Conservation (phyloP, 2,329 filamentous ascomycete species). For the Cryphonectria nitschkei region DNA sequence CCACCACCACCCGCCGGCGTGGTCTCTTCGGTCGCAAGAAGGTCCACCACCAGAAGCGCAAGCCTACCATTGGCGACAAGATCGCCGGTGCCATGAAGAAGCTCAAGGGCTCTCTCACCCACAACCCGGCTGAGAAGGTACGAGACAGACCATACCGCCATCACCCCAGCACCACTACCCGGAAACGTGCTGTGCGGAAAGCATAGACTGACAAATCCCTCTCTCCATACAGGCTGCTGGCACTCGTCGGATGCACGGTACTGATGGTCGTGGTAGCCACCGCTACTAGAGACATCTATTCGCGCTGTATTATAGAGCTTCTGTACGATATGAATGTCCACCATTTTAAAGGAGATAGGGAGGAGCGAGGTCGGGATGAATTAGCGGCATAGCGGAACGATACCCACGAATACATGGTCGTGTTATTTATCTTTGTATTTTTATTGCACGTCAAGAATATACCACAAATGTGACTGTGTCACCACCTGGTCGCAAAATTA, state of each 20-base stretch:
- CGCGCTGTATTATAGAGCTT: not conserved
- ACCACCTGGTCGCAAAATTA: not conserved
- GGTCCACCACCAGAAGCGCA: constrained; percentile 66
- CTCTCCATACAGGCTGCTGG: constrained; percentile 64
- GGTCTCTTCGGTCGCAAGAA: constrained; percentile 30
- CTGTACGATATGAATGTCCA: not conserved
- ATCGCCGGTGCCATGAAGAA: constrained; percentile 75
- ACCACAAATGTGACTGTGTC: not conserved
- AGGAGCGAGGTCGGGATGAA: not conserved
- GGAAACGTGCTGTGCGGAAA: not conserved
- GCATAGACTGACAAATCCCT: constrained; percentile 19
- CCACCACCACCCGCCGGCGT: constrained; percentile 36
- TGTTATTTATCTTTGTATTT: not conserved
- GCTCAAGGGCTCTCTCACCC: constrained; percentile 70
- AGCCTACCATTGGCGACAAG: constrained; percentile 74
- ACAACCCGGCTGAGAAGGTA: constrained; percentile 73
- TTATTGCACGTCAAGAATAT: not conserved
- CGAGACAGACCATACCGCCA: constrained; percentile 21
- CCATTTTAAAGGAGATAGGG: not conserved
- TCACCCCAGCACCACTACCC: constrained; percentile 17
- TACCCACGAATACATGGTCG: constrained; percentile 1
- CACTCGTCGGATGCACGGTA: constrained; percentile 73
- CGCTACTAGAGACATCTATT: constrained; percentile 31
- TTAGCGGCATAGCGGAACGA: constrained; percentile 27
- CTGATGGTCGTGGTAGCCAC: constrained; percentile 66